Base-by-base conservation (phyloP, 2,329 filamentous ascomycete genomes). In the Diaporthe capsici region DNA sequence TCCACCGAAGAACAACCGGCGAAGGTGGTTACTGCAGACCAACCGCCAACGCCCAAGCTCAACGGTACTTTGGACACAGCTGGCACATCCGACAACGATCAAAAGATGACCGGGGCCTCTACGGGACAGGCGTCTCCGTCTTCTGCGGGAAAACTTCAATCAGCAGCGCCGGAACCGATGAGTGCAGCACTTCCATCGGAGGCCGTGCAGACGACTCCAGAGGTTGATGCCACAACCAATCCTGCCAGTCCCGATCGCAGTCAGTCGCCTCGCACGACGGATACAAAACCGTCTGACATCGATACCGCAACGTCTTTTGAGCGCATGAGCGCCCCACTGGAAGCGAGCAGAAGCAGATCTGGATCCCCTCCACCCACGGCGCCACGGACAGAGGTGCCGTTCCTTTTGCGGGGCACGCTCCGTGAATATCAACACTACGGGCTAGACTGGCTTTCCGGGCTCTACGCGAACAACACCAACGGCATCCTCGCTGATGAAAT, bases 401-500 rank as follows among this genome's bases (percentile, higher is more conserved):
- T 95, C 77, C 89, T 99, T 15, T 87, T 98, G 0, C 93, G 97
- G 68, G 97, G 97, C 28, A 98, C 92, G 0, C 87, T 99, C 15
- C 94, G 97, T 82, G 96, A 98, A 83, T 99, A 99, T 81, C 97
- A 99, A 80, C 97, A 98, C 81, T 94, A 95, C 81, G 97, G 97
- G n/a, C 86, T 99, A 10, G 97, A 99, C 82, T 99, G 97, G 97
- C 92, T 99, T 63, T 95, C 96, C 2, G 95, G 95, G 0, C 89
- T 99, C 1, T 98, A 99, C 82, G 93, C 93, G 22, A 97, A 97
- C 78, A 93, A 94, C 78, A 98, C 96, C 37, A 99, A 98, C 81
- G 97, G 97, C 31, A 99, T 99, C 73, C 87, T 99, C 28, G 97
- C 97, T 1, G 97, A 99, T 82, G 97, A 99, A 83, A 99, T 99